Base-by-base conservation (phyloP, 495 filamentous ascomycete species). In the Penicillium odoratum region DNA sequence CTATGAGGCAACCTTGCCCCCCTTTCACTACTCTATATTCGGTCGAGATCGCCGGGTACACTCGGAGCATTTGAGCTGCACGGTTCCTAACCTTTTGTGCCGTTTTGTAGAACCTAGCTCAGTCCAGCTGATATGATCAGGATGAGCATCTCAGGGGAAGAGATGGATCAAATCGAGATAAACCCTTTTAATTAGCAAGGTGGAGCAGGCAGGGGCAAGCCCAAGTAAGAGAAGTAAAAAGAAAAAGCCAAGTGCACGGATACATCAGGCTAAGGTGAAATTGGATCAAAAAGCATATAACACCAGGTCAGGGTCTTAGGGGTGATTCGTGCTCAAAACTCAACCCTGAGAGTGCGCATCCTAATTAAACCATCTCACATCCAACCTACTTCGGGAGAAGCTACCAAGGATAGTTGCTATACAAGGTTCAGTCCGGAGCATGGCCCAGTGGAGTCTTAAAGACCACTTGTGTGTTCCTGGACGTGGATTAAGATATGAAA, bases 381-480 rank as follows among this genome's bases (percentile, higher is more conserved):
- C 31, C 15, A 51, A 16, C 51, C 36, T 26, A 38, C 25, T 43
- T 53, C 18, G 43, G 31, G 49, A 11, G 26, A 13, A 6, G 28
- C 46, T 40, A 48, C 46, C 21, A 47, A 15, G 44, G 3, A 26
- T 25, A 28, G 51, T 47, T 55, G 28, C 28, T 56, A 25, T 28
- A 53, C 54, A 63, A 63, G 46, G 68, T 68, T 68, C 60, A 62
- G 62, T 51, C 63, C 58, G 61, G 42, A 44, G 48, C 47, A 49
- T 62, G 62, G 67, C 51, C 67, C 61, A 67, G 46, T 48, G 46
- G 55, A 60, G 61, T 66, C 60, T 56, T 25, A 26, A n/a, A 15
- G 15, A 1, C 25, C 21, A 50, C 54, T 44, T 31, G 25, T 16
- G 38, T 33, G 68, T 68, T 57, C 66, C 66, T 72, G 63, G 54